A percentile compares a stretch with the other conserved stretches of the same genome.
Conservation (phyloP, 805 yeast genomes). For the Ogataea zsoltii region DNA sequence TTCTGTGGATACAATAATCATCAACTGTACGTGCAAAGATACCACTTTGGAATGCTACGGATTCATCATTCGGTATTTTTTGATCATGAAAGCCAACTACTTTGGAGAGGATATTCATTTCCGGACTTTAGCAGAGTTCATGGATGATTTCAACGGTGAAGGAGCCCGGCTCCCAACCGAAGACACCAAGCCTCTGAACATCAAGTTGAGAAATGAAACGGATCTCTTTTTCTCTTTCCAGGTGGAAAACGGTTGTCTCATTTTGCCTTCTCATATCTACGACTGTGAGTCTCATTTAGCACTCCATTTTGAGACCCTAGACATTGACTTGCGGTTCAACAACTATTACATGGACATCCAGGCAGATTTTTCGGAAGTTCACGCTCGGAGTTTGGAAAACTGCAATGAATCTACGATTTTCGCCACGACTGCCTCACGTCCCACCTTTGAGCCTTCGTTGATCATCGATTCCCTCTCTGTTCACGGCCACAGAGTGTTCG, state of each 20-base stretch:
- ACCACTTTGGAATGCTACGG: constrained; percentile 79
- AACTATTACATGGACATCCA: constrained; percentile 93
- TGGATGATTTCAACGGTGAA: constrained; percentile 27
- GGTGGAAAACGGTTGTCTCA: constrained; percentile 66
- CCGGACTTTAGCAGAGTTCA: constrained; percentile 82
- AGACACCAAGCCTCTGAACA: constrained; percentile 18
- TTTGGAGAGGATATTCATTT: constrained; percentile 87
- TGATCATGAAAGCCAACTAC: constrained; percentile 81
- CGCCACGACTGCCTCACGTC: constrained; percentile 25
- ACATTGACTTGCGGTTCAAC: constrained; percentile 81
- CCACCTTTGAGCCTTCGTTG: constrained; percentile 42
- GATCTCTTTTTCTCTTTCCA: constrained; percentile 75
- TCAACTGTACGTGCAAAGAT: constrained; percentile 65
- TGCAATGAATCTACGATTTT: constrained; percentile 27
- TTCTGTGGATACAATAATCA: constrained; percentile 65
- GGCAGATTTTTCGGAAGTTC: constrained; percentile 64
- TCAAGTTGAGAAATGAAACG: constrained; percentile 64
- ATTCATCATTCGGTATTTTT: constrained; percentile 69
- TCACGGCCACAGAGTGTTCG: constrained; percentile 92
- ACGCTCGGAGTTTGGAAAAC: constrained; percentile 34
- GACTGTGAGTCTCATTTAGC: constrained; percentile 59
- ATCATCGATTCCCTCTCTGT: constrained; percentile 58
- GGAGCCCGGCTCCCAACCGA: not conserved
- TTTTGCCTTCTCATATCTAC: constrained; percentile 74
- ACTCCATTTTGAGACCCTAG: constrained; percentile 62